Evolutionary conservation across 352 stramenopile species (phyloP), one percentile per base, ranked within the genome.

Genomic region (Halophytophthora polymorphica): DNA sequence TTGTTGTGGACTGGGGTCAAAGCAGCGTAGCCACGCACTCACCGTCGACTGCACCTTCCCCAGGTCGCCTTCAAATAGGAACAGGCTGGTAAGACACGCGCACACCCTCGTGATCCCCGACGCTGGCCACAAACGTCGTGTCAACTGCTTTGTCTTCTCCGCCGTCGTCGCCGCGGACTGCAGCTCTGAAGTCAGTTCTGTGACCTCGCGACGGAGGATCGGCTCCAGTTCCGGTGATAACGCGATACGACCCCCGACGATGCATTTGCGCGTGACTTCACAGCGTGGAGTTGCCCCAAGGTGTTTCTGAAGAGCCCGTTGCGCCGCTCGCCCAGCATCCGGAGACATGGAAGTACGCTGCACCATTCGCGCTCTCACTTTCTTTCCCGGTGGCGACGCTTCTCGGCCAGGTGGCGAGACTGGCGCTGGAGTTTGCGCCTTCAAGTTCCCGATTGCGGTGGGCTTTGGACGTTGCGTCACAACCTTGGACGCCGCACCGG

Each of bases 91-190:
- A 14, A 93, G 63, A 41, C 77, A 91, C 18, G 77, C 81, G 21
- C 78, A 90, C 12, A 90, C 73, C 37, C 85, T 57, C n/a, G 85
- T 95, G 34, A 95, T 90, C 1, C 75, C 77, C 13, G 82, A 73
- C 8, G 85, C 76, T 18, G 85, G 85, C 85, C 85, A 95, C 19
- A 95, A 53, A 40, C 76, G 60, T 46, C 67, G 63, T 2, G 81
- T 66, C 1, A 92, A 53, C 3, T 81, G 61, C 22, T 74, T 73
- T 0, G 75, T 87, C 53, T 82, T 82, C 23, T 86, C 79, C 3
- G 85, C 83, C 0, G 83, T 86, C 21, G 61, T 51, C 0, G 83
- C 82, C 11, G 81, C 74, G 17, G 82, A 66, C 7, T 79, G 58
- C 0, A 93, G 63, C 31, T 93, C 85, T 18, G 74, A 76, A 39